phyloP scores from a whole-genome alignment of 2,329 filamentous ascomycete genomes.

The Clarireedia hainanense region DNA sequence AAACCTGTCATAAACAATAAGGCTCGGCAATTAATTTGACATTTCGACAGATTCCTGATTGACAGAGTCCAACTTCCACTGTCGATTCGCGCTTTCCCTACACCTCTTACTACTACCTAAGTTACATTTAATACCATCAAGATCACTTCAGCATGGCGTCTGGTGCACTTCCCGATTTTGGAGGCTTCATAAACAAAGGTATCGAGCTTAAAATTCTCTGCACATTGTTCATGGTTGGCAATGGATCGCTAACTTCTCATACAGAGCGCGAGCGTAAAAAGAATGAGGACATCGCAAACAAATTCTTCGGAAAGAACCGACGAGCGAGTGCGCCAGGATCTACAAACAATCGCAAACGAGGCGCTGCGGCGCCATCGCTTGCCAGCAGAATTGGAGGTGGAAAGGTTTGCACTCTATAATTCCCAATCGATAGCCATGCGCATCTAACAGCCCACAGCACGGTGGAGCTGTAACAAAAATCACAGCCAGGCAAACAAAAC shows the following conservation, averaged over 20 bases:
- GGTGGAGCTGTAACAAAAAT: conserved; percentile 19
- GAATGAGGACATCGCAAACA: conserved; percentile 62
- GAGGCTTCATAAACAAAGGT: conserved; percentile 29
- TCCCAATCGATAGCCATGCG: neutral
- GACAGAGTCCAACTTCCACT: too few species aligned
- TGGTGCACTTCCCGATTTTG: conserved; percentile 24
- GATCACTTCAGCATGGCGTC: conserved; percentile 24
- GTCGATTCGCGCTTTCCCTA: too few species aligned
- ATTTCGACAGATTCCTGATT: too few species aligned
- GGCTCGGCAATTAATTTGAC: too few species aligned
- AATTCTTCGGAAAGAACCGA: conserved; percentile 57
- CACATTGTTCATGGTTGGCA: neutral
- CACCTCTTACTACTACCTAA: neutral
- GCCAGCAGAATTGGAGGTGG: conserved; percentile 66
- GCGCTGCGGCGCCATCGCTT: conserved; percentile 45
- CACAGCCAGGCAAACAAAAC: conserved; percentile 12
- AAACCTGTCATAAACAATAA: too few species aligned
- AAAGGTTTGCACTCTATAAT: conserved; percentile 44
- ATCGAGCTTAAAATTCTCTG: neutral
- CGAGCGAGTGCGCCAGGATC: conserved; percentile 49
- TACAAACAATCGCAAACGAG: conserved; percentile 36
- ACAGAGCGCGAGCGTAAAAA: conserved; percentile 57
- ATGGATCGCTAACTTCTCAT: conserved; percentile 10
- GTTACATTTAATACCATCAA: neutral
- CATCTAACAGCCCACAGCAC: conserved; percentile 17